These are phyloP conservation scores for Blastobotrys proliferans DNA, from an alignment of 1,139 yeast genomes.

Conservation along the genomic window DNA sequence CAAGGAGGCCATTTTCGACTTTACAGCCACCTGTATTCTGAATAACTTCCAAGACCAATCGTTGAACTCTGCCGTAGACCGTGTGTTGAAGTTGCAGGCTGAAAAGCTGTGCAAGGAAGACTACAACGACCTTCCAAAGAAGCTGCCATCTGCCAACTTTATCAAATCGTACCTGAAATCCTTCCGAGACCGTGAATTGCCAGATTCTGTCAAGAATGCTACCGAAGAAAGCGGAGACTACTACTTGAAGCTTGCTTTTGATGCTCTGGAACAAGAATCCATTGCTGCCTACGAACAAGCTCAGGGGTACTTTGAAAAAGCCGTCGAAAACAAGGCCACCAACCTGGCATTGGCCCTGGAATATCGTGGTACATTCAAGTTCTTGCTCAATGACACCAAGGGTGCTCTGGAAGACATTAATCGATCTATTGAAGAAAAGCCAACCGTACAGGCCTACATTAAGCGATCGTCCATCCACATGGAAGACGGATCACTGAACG, in stretches of 20 bases:
- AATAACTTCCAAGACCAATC: constrained; percentile 63
- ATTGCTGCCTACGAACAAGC: constrained; percentile 73
- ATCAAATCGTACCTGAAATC: constrained; percentile 84
- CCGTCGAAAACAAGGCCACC: constrained; percentile 44
- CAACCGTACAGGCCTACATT: constrained; percentile 80
- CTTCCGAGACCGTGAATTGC: constrained; percentile 41
- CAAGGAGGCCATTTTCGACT: constrained; percentile 85
- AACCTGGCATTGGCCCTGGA: constrained; percentile 68
- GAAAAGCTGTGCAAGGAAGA: constrained; percentile 55
- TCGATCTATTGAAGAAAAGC: constrained; percentile 60
- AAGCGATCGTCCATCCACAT: constrained; percentile 82
- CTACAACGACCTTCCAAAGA: constrained; percentile 48
- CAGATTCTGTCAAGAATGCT: constrained; percentile 42
- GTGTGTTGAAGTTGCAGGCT: constrained; percentile 63
- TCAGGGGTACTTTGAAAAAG: constrained; percentile 62
- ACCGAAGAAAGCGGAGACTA: constrained; percentile 56
- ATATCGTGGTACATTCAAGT: constrained; percentile 75
- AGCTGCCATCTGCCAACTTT: constrained; percentile 82
- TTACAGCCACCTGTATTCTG: constrained; percentile 59
- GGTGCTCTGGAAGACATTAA: constrained; percentile 58
- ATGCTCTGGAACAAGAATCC: constrained; percentile 58
- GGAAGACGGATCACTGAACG: constrained; percentile 58
- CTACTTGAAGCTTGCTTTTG: constrained; percentile 64
- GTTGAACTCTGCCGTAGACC: constrained; percentile 78
- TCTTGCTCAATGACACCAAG: constrained; percentile 70